phyloP scores from a whole-genome alignment of 768 basidiomycete species.

The Lyophyllum atratum region DNA sequence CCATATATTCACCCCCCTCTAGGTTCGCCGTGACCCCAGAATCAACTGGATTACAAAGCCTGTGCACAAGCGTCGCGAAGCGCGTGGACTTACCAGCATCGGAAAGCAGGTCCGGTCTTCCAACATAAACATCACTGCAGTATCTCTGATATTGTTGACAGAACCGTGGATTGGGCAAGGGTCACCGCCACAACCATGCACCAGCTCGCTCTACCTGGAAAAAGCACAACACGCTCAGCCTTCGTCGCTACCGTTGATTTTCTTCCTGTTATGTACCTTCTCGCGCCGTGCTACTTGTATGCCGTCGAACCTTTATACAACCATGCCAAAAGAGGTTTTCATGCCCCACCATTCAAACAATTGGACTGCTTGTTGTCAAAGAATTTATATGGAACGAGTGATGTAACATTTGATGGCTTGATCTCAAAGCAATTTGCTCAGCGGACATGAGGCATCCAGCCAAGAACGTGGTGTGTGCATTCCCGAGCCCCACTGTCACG shows the following conservation, averaged over 20 bases:
- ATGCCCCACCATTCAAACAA: conserved; percentile 3
- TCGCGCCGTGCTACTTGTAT: conserved; percentile 27
- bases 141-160: conserved; percentile 27
- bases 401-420: background rate
- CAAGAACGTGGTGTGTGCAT: conserved; percentile 5
- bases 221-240: conserved; percentile 96
- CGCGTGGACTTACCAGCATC: conserved; percentile 94
- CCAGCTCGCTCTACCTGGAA: conserved; percentile 93
- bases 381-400: background rate
- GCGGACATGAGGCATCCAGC: conserved; percentile 15
- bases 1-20: conserved; percentile 2
- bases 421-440: background rate
- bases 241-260: conserved; percentile 83
- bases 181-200: conserved; percentile 90
- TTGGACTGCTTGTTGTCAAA: background rate
- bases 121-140: conserved; percentile 7
- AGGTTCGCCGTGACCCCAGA: conserved; percentile 93
- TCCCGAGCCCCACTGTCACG: background rate
- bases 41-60: conserved; percentile 99
- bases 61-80: conserved; percentile 98
- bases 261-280: conserved; percentile 24
- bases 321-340: conserved; percentile 17
- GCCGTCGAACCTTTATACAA: conserved; percentile 14
- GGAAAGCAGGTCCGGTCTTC: conserved; percentile 81
- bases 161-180: conserved; percentile 98